Evolutionary conservation across 1,139 yeast genomes (phyloP).

Genomic region (Eremothecium cymbalariae): DNA sequence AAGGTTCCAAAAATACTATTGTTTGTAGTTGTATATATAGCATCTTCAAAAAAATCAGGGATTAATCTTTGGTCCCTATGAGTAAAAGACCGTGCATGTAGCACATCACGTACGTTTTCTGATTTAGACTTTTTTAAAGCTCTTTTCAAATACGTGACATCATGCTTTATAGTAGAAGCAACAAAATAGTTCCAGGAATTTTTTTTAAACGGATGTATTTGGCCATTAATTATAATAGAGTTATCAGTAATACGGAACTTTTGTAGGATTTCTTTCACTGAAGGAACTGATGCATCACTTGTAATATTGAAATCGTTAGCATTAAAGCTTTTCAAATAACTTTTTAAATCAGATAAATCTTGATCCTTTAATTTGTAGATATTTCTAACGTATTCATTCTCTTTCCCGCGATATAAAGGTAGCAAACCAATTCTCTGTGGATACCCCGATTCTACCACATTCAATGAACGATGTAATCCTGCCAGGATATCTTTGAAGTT

Average conservation of each 20-base stretch:
- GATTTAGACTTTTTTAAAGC: slow-evolving; percentile 14
- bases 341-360: slow-evolving; percentile 17
- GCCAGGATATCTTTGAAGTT: slow-evolving; percentile 40
- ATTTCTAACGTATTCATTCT: slow-evolving; percentile 27
- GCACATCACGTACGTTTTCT: slow-evolving; percentile 22
- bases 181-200: slow-evolving; percentile 30
- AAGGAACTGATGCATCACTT: slow-evolving; percentile 17
- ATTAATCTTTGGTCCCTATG: slow-evolving; percentile 24
- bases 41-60: slow-evolving; percentile 29
- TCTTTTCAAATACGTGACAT: slow-evolving; percentile 20
- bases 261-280: slow-evolving; percentile 30
- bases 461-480: slow-evolving; percentile 39
- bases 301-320: slow-evolving; percentile 12
- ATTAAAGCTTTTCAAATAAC: slow-evolving; percentile 20
- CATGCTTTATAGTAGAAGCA: slow-evolving; percentile 29
- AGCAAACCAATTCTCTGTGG: slow-evolving; percentile 79
- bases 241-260: slow-evolving; percentile 43
- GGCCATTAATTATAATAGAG: slow-evolving; percentile 65
- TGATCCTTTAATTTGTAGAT: slow-evolving; percentile 34
- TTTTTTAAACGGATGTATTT: slow-evolving; percentile 38
- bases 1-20: slow-evolving; percentile 13
- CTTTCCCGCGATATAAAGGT: slow-evolving; percentile 39
- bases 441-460: slow-evolving; percentile 47
- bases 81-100: slow-evolving; percentile 26
- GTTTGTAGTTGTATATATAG: slow-evolving; percentile 23